phyloP scores from a whole-genome alignment of 1,139 yeast genomes.

The Arxiozyma slooffiae region DNA sequence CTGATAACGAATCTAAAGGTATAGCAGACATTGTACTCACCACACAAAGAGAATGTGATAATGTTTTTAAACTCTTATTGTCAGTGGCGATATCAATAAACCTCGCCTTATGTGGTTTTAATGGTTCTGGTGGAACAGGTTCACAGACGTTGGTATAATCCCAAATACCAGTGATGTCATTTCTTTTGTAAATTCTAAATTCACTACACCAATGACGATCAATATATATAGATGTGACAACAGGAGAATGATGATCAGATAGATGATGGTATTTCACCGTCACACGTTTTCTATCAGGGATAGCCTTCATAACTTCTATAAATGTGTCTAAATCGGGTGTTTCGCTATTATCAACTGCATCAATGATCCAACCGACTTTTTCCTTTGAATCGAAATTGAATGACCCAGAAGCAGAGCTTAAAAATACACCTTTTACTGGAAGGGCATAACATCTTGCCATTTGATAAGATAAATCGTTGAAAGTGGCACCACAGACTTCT shows the following conservation, averaged over 20 bases:
- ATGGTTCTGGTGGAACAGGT: slow-evolving; percentile 45
- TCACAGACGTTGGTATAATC: slow-evolving; percentile 64
- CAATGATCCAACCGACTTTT: slow-evolving; percentile 64
- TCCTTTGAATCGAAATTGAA: slow-evolving; percentile 56
- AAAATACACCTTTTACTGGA: slow-evolving; percentile 75
- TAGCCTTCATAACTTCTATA: slow-evolving; percentile 62
- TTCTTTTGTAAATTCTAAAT: slow-evolving; percentile 64
- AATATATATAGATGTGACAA: slow-evolving; percentile 51
- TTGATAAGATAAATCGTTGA: slow-evolving; percentile 79
- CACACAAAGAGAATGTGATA: slow-evolving; percentile 55
- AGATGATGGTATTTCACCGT: slow-evolving; percentile 68
- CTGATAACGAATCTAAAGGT: slow-evolving; percentile 65
- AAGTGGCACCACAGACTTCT: slow-evolving; percentile 78
- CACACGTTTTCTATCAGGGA: slow-evolving; percentile 71
- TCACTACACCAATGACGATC: slow-evolving; percentile 81
- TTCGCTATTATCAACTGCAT: slow-evolving; percentile 64
- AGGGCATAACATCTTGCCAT: slow-evolving; percentile 77
- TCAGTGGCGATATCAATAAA: slow-evolving; percentile 62
- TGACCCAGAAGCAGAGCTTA: slow-evolving; percentile 71
- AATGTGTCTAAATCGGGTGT: slow-evolving; percentile 67
- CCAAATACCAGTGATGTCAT: slow-evolving; percentile 82
- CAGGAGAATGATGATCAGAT: slow-evolving; percentile 67
- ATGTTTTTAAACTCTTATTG: slow-evolving; percentile 45
- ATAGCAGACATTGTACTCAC: slow-evolving; percentile 58
- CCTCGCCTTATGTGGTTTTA: slow-evolving; percentile 54